Conservation (phyloP, 257 asterid genomes). For the Striga asiatica region DNA sequence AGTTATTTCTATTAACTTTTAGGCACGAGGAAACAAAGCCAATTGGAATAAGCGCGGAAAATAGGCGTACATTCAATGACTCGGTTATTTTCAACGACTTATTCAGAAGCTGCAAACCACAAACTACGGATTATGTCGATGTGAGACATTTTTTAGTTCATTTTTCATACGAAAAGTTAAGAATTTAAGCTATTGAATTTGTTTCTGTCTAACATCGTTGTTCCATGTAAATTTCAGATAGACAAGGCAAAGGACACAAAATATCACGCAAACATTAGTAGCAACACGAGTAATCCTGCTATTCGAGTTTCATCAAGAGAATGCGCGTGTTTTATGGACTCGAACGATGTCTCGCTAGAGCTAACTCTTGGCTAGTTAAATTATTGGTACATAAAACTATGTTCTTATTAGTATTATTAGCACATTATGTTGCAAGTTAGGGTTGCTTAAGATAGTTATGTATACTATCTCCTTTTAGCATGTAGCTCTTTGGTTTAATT, state of each 20-base stretch:
- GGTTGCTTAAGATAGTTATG: too few species aligned
- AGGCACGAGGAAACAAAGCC: slow-evolving; percentile 28
- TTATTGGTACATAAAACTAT: background rate
- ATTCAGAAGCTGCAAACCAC: slow-evolving; percentile 7
- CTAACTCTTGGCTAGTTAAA: slow-evolving; percentile 37
- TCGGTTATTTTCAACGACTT: slow-evolving; percentile 28
- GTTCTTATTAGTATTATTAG: background rate
- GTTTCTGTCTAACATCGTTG: too few species aligned
- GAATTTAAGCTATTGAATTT: too few species aligned
- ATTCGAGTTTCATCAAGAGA: background rate
- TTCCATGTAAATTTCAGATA: too few species aligned
- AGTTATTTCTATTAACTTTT: background rate
- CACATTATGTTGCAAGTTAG: background rate
- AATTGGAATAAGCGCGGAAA: slow-evolving; percentile 6
- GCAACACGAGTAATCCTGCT: too few species aligned
- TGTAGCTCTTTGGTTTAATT: too few species aligned
- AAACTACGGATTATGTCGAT: background rate
- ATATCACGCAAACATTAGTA: too few species aligned
- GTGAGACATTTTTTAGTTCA: background rate
- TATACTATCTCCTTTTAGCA: too few species aligned
- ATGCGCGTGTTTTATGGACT: too few species aligned
- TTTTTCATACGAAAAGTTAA: too few species aligned
- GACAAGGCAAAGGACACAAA: too few species aligned
- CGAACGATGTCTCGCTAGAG: slow-evolving; percentile 34
- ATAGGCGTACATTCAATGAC: background rate